These are phyloP conservation scores for Cladosporium sp. DNA, from an alignment of 2,329 filamentous ascomycete genomes.

Conservation along the genomic window DNA sequence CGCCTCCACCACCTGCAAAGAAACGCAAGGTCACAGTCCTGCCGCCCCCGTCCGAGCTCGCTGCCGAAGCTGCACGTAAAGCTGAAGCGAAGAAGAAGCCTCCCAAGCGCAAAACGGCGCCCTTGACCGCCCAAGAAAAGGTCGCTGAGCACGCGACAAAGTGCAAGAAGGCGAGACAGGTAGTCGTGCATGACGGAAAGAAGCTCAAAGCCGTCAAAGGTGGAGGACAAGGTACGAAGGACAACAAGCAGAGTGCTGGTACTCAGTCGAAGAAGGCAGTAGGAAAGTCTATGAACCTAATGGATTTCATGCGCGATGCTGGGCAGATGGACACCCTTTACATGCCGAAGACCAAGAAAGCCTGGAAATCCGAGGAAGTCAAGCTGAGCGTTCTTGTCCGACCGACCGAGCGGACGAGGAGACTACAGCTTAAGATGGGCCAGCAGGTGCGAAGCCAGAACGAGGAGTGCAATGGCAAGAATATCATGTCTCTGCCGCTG, in stretches of 20 bases:
- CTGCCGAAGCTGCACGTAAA: neutral
- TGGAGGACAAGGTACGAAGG: neutral
- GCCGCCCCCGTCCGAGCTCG: neutral
- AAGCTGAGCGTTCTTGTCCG: conserved; percentile 3
- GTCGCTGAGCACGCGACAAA: neutral
- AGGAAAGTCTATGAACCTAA: conserved; percentile 1
- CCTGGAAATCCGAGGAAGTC: neutral
- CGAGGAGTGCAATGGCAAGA: neutral
- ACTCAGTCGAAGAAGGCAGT: neutral
- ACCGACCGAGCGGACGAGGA: conserved; percentile 1
- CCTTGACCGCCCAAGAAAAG: neutral
- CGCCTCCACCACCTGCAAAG: conserved; percentile 4
- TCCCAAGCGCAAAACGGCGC: neutral
- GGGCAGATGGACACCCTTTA: neutral
- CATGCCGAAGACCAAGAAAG: neutral
- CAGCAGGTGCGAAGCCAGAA: neutral
- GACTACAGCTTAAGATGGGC: conserved; percentile 10
- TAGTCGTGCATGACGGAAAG: neutral
- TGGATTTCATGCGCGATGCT: conserved; percentile 7
- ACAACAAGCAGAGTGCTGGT: neutral
- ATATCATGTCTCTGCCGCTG: neutral
- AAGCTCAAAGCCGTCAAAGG: neutral
- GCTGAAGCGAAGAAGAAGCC: conserved; percentile 1
- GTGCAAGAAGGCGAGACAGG: neutral
- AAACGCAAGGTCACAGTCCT: neutral